phyloP scores from a whole-genome alignment of 768 basidiomycete species.

The Mycena belliarum region DNA sequence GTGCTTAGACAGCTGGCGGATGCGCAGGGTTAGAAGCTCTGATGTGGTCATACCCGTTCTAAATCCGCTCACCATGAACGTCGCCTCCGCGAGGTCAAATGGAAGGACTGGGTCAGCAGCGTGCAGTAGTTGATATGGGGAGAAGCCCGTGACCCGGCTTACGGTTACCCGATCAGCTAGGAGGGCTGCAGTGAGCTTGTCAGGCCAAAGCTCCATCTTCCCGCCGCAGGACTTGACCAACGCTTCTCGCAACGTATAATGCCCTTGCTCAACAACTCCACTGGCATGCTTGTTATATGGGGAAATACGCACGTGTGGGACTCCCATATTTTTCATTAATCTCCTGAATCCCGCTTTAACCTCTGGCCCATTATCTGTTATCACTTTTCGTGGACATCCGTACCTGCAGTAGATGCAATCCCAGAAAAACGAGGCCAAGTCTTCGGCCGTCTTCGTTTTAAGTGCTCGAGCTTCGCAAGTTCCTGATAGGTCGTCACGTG shows the following conservation, averaged over 20 bases:
- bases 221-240: neutral
- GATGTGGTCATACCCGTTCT: neutral
- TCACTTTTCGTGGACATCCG: neutral
- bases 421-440: neutral
- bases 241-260: neutral
- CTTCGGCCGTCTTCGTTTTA: neutral
- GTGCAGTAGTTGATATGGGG: neutral
- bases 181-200: neutral
- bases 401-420: neutral
- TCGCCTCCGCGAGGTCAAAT: neutral
- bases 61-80: neutral
- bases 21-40: neutral
- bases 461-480: neutral
- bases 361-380: neutral
- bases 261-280: neutral
- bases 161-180: neutral
- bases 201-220: neutral
- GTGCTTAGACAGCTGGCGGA: neutral
- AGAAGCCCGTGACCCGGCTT: neutral
- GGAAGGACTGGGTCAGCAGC: neutral
- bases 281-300: neutral
- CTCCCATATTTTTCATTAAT: neutral
- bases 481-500: neutral
- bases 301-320: neutral
- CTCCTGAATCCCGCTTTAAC: neutral